Conservation (phyloP, 495 filamentous ascomycete species). For the Immersiella caudata region DNA sequence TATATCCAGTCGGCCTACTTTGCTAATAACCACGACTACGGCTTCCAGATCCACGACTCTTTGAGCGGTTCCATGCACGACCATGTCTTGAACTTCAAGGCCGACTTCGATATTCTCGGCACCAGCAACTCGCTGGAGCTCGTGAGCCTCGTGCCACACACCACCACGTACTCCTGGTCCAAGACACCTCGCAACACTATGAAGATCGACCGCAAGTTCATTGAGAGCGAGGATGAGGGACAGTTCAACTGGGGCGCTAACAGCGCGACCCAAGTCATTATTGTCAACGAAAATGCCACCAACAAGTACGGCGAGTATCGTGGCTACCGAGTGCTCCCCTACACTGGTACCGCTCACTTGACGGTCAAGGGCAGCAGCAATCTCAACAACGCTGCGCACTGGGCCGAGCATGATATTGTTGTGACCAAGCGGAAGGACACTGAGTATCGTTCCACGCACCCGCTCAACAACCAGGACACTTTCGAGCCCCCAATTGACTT, state of each 20-base stretch:
- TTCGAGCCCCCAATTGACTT: constrained; percentile 59
- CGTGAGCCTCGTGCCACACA: constrained; percentile 42
- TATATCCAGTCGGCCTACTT: constrained; percentile 59
- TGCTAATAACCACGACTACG: constrained; percentile 56
- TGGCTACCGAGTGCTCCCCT: constrained; percentile 55
- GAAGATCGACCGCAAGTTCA: constrained; percentile 48
- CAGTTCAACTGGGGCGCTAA: constrained; percentile 57
- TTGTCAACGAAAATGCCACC: constrained; percentile 55
- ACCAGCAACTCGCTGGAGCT: constrained; percentile 52
- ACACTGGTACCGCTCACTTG: constrained; percentile 46
- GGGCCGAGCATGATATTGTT: constrained; percentile 54
- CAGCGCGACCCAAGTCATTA: constrained; percentile 50
- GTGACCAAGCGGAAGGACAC: constrained; percentile 57
- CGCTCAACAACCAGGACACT: constrained; percentile 51
- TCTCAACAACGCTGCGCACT: constrained; percentile 50
- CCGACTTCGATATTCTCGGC: constrained; percentile 58
- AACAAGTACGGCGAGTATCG: constrained; percentile 59
- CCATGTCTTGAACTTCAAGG: constrained; percentile 63
- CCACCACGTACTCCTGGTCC: constrained; percentile 49
- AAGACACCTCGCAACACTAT: constrained; percentile 56
- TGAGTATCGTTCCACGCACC: constrained; percentile 51
- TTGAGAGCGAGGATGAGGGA: constrained; percentile 51
- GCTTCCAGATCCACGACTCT: constrained; percentile 58
- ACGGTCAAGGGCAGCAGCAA: constrained; percentile 53
- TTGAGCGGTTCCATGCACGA: constrained; percentile 61